Conservation (phyloP, 129 eudicot species). For the Logfia minima region DNA sequence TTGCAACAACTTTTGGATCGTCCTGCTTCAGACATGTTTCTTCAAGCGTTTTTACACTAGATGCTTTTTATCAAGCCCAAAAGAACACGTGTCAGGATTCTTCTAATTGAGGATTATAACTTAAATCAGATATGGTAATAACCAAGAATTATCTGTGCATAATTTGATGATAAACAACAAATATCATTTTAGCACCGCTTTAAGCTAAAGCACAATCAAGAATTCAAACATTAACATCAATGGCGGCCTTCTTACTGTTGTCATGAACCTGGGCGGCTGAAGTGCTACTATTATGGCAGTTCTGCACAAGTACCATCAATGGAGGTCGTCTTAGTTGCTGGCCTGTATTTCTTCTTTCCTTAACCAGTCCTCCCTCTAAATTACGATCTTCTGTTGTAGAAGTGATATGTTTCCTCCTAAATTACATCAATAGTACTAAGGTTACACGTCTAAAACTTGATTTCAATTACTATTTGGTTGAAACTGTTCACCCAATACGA, state of each 20-base stretch:
- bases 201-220: slow-evolving; percentile 6
- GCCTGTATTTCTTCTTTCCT: slow-evolving; percentile 30
- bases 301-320: slow-evolving; percentile 58
- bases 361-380: slow-evolving; percentile 31
- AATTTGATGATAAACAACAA: not conserved
- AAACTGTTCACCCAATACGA: not conserved
- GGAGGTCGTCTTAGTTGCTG: slow-evolving; percentile 63
- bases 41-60: slow-evolving; percentile 34
- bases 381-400: slow-evolving; percentile 35
- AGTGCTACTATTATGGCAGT: slow-evolving; percentile 34
- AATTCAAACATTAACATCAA: slow-evolving; percentile 44
- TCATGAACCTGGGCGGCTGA: slow-evolving; percentile 34
- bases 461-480: not conserved
- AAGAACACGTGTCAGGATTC: not conserved
- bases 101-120: not conserved
- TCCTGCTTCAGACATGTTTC: slow-evolving; percentile 63
- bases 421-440: slow-evolving; percentile 23
- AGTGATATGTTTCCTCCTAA: slow-evolving; percentile 53
- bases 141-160: not conserved
- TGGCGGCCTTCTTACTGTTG: slow-evolving; percentile 26
- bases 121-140: not conserved
- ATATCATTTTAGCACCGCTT: not conserved
- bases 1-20: slow-evolving; percentile 29
- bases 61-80: slow-evolving; percentile 13
- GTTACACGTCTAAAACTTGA: not conserved